These are phyloP conservation scores for Yamadazyma pseudoaaseri DNA, from an alignment of 1,139 yeast genomes.

Conservation along the genomic window DNA sequence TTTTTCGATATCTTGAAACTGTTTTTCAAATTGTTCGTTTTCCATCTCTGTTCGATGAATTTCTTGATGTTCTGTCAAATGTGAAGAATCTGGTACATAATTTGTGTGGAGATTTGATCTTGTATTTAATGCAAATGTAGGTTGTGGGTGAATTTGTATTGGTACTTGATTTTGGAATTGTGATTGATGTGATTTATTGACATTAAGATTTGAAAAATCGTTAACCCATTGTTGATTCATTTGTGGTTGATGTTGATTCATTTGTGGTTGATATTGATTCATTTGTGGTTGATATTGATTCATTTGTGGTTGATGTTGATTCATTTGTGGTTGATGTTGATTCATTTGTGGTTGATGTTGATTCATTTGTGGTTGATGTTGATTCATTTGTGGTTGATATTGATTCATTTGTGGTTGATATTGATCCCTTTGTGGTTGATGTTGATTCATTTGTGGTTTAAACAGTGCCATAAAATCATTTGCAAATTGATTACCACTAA, in stretches of 20 bases:
- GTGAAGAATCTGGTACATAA: constrained; percentile 7
- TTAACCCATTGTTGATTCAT: constrained; percentile 27
- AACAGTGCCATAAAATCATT: constrained; percentile 19
- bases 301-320: constrained; percentile 12
- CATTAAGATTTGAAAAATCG: constrained; percentile 32
- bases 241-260: not conserved
- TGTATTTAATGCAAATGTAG: constrained; percentile 2
- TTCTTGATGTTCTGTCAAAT: constrained; percentile 29
- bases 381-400: constrained; percentile 3
- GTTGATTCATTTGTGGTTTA: constrained; percentile 14
- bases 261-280: constrained; percentile 7
- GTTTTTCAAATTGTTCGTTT: constrained; percentile 29
- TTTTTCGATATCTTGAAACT: constrained; percentile 36
- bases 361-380: not conserved
- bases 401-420: constrained; percentile 12
- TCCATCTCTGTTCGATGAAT: constrained; percentile 29
- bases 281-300: constrained; percentile 10
- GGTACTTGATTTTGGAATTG: not conserved
- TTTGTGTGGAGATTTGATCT: constrained; percentile 11
- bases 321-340: not conserved
- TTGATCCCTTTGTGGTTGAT: too few relatives aligned
- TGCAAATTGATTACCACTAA: constrained; percentile 22
- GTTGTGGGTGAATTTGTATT: not conserved
- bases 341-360: not conserved
- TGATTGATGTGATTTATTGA: not conserved